These are phyloP conservation scores for Saccharum hybrid DNA, from an alignment of 202 grass and related monocot genomes.

Conservation along the genomic window DNA sequence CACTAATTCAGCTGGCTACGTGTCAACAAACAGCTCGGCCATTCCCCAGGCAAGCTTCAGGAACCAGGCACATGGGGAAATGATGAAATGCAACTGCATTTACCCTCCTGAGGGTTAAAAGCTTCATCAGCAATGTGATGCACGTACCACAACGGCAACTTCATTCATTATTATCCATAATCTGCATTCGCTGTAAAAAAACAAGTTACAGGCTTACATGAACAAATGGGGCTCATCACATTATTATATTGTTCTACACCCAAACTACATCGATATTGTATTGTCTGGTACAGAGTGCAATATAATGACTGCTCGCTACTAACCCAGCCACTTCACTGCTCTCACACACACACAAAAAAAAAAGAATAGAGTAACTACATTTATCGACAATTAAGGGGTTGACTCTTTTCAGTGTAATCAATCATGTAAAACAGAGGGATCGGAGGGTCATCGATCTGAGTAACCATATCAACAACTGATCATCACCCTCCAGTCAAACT, in stretches of 20 bases:
- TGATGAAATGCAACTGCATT: not conserved
- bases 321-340: conserved; percentile 17
- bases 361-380: conserved; percentile 25
- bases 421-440: conserved; percentile 23
- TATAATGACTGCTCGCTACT: conserved; percentile 13
- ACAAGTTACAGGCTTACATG: conserved; percentile 11
- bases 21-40: too few species aligned
- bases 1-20: too few species aligned
- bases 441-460: conserved; percentile 37
- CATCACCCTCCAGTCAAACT: conserved; percentile 39
- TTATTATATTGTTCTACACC: conserved; percentile 35
- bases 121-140: too few species aligned
- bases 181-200: not conserved
- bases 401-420: not conserved
- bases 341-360: too few species aligned
- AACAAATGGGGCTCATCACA: not conserved
- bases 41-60: too few species aligned
- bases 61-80: not conserved
- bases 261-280: conserved; percentile 33
- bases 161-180: too few species aligned
- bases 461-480: conserved; percentile 52
- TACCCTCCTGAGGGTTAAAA: not conserved
- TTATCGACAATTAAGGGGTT: conserved; percentile 49
- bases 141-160: too few species aligned
- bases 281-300: conserved; percentile 23